These are phyloP conservation scores for Boletales sp. DNA, from an alignment of 768 basidiomycete species.

Conservation along the genomic window DNA sequence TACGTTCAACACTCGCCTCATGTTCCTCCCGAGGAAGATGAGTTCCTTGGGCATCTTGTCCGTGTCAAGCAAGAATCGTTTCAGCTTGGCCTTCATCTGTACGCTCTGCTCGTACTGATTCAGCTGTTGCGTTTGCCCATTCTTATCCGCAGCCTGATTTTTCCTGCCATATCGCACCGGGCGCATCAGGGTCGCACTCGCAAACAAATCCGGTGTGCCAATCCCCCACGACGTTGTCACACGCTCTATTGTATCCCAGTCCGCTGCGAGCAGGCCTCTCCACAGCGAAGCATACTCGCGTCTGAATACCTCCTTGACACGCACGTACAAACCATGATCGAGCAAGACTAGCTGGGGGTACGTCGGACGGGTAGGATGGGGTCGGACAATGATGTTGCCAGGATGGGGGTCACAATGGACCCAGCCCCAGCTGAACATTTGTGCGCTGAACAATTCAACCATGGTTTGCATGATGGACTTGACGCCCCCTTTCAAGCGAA, in stretches of 20 bases:
- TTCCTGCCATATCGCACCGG: slow-evolving; percentile 43
- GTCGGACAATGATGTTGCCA: slow-evolving; percentile 75
- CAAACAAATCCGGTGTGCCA: slow-evolving; percentile 67
- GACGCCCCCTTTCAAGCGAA: slow-evolving; percentile 56
- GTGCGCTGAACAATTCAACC: slow-evolving; percentile 83
- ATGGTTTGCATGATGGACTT: slow-evolving; percentile 77
- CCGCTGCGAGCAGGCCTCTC: slow-evolving; percentile 58
- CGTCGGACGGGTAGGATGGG: slow-evolving; percentile 24
- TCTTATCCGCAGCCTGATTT: not conserved
- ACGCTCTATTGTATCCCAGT: slow-evolving; percentile 48
- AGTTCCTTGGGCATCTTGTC: slow-evolving; percentile 77
- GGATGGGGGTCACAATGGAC: slow-evolving; percentile 79
- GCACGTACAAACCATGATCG: slow-evolving; percentile 90
- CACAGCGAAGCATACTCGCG: slow-evolving; percentile 77
- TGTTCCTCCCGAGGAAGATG: slow-evolving; percentile 73
- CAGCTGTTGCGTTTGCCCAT: slow-evolving; percentile 28
- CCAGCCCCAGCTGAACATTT: slow-evolving; percentile 91
- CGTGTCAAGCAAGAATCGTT: slow-evolving; percentile 65
- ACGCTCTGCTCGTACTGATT: slow-evolving; percentile 70
- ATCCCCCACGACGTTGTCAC: slow-evolving; percentile 65
- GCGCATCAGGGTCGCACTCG: slow-evolving; percentile 67
- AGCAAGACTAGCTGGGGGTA: slow-evolving; percentile 73
- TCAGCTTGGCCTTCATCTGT: slow-evolving; percentile 62
- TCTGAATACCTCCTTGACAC: slow-evolving; percentile 62
- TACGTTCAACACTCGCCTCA: slow-evolving; percentile 45